Base-by-base conservation (phyloP, 176 grass and related monocot genomes). In the Carex littledalei region DNA sequence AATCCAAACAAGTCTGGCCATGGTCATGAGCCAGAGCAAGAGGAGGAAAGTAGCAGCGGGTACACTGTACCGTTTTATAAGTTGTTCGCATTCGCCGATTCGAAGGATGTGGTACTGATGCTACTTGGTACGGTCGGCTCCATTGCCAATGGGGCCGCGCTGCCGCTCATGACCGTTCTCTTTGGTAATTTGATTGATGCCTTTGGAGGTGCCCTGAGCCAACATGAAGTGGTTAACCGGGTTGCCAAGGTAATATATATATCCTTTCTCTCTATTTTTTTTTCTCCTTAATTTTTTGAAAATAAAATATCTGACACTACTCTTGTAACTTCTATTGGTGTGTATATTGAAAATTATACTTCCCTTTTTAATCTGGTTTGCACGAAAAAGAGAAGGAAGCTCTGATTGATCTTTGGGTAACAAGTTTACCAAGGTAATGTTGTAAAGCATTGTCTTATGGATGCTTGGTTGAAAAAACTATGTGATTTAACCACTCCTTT, bases 161-260 rank as follows among this genome's bases (percentile, higher is more conserved):
- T 99, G 80, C 93, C 97, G 3, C 59, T 99, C 85, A 99, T 99
- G 97, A 96, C 97, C 15, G 90, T 99, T 63, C 87, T 99, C 14
- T 96, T 99, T 43, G 93, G 91, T 63, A 89, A 92, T 79, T 87
- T 99, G 69, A 87, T 99, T 78, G 88, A 86, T 58, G 88, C 93
- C 56, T 99, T 99, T 29, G 97, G 97, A 85, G 96, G 93, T 85
- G 88, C 93, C 18, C 20, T 89, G 26, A 54, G 70, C 78, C 69
- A 83, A 69, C 86, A 91, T 72, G 84, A 99, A 8, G 91, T 96
- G 26, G 85, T 96, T 4, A 20, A 58, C 63, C 58, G 94, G 17
- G 97, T 99, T 78, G 90, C 97, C 84, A 86, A 87, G 87, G 97
- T 99, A 49, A 24, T 62, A 8, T 45, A 50, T 54, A 50, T 63